Evolutionary conservation across 805 yeast genomes (phyloP).

Genomic region (Saccharomycopsis babjevae): DNA sequence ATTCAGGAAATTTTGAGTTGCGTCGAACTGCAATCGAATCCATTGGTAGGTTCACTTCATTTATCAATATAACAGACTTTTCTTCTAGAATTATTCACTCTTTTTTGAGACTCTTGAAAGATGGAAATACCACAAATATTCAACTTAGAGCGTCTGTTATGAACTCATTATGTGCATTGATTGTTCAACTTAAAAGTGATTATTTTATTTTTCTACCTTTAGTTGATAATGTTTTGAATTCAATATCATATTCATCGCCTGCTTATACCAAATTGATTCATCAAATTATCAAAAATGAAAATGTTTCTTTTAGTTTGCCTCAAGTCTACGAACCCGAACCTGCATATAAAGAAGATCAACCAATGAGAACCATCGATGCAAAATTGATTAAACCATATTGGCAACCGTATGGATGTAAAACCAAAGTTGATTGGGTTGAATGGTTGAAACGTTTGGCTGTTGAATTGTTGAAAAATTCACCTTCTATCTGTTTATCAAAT

Average conservation of each 20-base stretch:
- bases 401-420: slow-evolving; percentile 83
- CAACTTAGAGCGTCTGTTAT: slow-evolving; percentile 58
- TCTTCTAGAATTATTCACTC: slow-evolving; percentile 88
- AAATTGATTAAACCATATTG: slow-evolving; percentile 68
- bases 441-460: slow-evolving; percentile 86
- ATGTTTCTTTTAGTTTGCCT: slow-evolving; percentile 26
- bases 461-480: slow-evolving; percentile 81
- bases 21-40: slow-evolving; percentile 71
- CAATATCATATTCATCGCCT: slow-evolving; percentile 55
- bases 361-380: slow-evolving; percentile 34
- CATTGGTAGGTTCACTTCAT: slow-evolving; percentile 68
- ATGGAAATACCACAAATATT: slow-evolving; percentile 30
- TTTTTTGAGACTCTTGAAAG: slow-evolving; percentile 52
- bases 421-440: slow-evolving; percentile 96
- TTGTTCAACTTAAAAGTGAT: slow-evolving; percentile 75
- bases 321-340: slow-evolving; percentile 12
- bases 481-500: slow-evolving; percentile 88
- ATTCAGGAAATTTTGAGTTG: slow-evolving; percentile 41
- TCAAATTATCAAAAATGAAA: slow-evolving; percentile 72
- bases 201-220: slow-evolving; percentile 81
- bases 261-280: slow-evolving; percentile 74
- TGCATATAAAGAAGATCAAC: slow-evolving; percentile 7
- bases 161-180: slow-evolving; percentile 68
- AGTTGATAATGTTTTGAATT: slow-evolving; percentile 54
- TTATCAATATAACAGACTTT: slow-evolving; percentile 71